Base-by-base conservation (phyloP, 2,329 filamentous ascomycete species). In the Fusarium nisikadoi region DNA sequence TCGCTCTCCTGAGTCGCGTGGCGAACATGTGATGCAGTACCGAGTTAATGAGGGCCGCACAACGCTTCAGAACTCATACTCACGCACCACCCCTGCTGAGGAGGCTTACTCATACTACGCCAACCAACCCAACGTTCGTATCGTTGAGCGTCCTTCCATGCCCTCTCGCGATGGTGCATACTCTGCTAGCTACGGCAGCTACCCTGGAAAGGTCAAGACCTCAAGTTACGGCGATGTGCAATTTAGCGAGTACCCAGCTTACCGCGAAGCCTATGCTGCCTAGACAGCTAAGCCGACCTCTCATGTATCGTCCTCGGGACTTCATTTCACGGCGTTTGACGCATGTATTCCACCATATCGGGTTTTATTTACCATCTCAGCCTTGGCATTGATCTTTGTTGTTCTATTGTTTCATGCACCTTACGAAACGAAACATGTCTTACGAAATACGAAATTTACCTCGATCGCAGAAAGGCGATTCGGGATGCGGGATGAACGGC, bases 401-500 rank as follows among this genome's bases (percentile, higher is more conserved):
- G 46, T 71, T 65, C 50, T 72, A 70, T 75, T 73, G 73, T 78
- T 77, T 73, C 68, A 50, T 50, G 68, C 63, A 69, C 75, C 62
- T 74, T 49, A 79, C 71, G 77, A 79, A 77, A 79, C 71, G 75
- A 78, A 72, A 80, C 71, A 73, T 78, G 76, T 78, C 73, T 79
- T 80, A 77, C 71, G 79, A 80, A 78, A 75, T 75, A 77, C 69
- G 77, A 74, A 78, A 73, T 68, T 76, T 76, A 65, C 50, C 62
- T 60, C 69, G 74, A 72, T 58, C 68, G 75, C 69, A 72, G 63
- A 73, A 33, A 59, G 71, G 66, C 70, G 65, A 68, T 70, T 68
- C 68, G 71, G 63, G 73, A 77, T 69, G 70, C 56, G 75, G 75
- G 65, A 77, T 76, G 78, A 78, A 70, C 49, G 71, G 75, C 74